phyloP scores from a whole-genome alignment of 2,329 filamentous ascomycete species.

The Diaporthe australafricana region DNA sequence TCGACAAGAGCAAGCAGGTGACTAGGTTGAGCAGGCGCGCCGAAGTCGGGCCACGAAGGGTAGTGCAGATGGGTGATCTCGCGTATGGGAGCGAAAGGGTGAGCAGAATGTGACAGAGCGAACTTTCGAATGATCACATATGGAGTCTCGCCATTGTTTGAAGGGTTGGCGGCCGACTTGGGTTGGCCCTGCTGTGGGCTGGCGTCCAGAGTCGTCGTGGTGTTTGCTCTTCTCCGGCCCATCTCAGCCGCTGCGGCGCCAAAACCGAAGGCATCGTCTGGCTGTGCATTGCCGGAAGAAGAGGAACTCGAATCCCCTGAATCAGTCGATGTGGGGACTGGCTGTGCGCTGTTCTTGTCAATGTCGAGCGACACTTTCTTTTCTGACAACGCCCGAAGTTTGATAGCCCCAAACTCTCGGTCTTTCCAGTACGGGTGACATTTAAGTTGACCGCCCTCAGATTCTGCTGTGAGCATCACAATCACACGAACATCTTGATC shows the following conservation, averaged over 20 bases:
- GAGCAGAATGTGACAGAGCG: conserved; percentile 78
- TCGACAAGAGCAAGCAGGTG: conserved; percentile 92
- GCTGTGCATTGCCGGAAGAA: conserved; percentile 37
- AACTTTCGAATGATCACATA: conserved; percentile 90
- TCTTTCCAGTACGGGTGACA: conserved; percentile 94
- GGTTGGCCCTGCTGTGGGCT: conserved; percentile 44
- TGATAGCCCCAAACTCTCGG: conserved; percentile 81
- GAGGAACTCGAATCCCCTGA: conserved; percentile 44
- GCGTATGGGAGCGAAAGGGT: conserved; percentile 87
- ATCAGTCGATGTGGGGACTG: conserved; percentile 40
- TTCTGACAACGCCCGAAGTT: conserved; percentile 82
- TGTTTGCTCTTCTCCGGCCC: conserved; percentile 65
- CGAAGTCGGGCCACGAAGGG: conserved; percentile 97
- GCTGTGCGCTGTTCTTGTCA: conserved; percentile 59
- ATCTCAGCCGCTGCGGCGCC: conserved; percentile 47
- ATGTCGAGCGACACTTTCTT: conserved; percentile 84
- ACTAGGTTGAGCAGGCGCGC: conserved; percentile 86
- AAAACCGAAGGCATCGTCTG: conserved; percentile 39
- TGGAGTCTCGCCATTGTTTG: conserved; percentile 66
- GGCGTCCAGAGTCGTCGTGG: conserved; percentile 58
- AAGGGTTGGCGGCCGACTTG: conserved; percentile 44
- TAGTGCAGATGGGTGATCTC: conserved; percentile 97
- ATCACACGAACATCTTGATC: conserved; percentile 95
- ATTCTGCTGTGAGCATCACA: conserved; percentile 95
- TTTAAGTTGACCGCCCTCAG: conserved; percentile 92